Percentiles rank a stretch among this genome's conserved stretches.
These are phyloP conservation scores for Ascochyta fabae DNA, from an alignment of 2,329 filamentous ascomycete genomes.

Conservation along the genomic window DNA sequence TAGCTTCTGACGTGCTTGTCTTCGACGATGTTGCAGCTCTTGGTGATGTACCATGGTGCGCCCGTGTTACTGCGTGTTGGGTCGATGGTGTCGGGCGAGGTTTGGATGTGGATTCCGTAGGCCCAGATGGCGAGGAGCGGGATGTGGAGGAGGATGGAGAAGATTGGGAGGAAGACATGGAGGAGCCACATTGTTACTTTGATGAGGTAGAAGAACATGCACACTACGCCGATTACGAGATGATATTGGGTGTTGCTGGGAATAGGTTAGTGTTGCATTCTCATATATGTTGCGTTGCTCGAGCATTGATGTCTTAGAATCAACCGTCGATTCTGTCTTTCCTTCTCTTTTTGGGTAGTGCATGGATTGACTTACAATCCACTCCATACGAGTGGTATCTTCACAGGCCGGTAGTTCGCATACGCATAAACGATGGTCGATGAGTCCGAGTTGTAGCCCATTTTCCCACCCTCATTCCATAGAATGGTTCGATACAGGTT, in stretches of 20 bases:
- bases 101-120: conserved; percentile 72
- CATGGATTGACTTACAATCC: conserved; percentile 64
- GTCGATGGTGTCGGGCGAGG: conserved; percentile 75
- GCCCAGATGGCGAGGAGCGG: conserved; percentile 67
- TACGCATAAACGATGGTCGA: conserved; percentile 73
- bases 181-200: conserved; percentile 75
- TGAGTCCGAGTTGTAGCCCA: conserved; percentile 78
- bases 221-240: conserved; percentile 76
- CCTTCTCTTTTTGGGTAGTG: not conserved
- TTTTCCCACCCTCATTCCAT: conserved; percentile 74
- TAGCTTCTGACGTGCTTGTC: conserved; percentile 61
- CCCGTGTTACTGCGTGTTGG: conserved; percentile 64
- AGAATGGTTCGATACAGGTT: conserved; percentile 74
- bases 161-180: conserved; percentile 71
- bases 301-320: not conserved
- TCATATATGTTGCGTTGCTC: not conserved
- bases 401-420: conserved; percentile 70
- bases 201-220: conserved; percentile 75
- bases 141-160: conserved; percentile 66
- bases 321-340: not conserved
- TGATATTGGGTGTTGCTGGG: conserved; percentile 75
- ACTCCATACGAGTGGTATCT: conserved; percentile 75
- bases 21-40: conserved; percentile 69
- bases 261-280: conserved; percentile 5
- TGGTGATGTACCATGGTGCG: conserved; percentile 76